These are phyloP conservation scores for Bassia scoparia DNA, from an alignment of 148 eudicot species.

Conservation along the genomic window DNA sequence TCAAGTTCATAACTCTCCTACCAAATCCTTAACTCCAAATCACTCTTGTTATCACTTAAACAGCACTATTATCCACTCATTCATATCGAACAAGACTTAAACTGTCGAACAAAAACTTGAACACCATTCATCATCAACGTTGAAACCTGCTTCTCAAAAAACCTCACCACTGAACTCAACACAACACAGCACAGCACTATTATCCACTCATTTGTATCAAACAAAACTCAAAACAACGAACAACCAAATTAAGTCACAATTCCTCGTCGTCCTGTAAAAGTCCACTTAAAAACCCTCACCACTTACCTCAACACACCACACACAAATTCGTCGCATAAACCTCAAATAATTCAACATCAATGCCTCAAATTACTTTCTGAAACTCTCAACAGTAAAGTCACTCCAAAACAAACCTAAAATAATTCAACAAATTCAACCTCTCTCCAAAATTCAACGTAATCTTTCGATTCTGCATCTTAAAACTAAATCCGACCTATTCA, in stretches of 20 bases:
- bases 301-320: background rate
- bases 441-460: background rate
- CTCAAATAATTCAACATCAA: conserved; percentile 4
- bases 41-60: background rate
- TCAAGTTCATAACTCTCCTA: background rate
- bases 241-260: too few species aligned
- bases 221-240: too few species aligned
- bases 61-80: background rate
- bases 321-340: background rate
- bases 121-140: conserved; percentile 7
- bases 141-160: background rate
- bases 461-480: background rate
- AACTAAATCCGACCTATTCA: background rate
- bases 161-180: background rate
- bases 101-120: background rate
- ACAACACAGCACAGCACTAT: background rate
- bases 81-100: conserved; percentile 3
- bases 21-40: conserved; percentile 5
- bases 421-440: background rate
- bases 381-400: background rate
- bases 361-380: background rate
- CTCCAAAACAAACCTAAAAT: background rate
- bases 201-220: too few species aligned
- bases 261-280: too few species aligned
- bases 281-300: background rate